Evolutionary conservation across 768 basidiomycete species (phyloP).

Genomic region (Mycena sanguinolenta): DNA sequence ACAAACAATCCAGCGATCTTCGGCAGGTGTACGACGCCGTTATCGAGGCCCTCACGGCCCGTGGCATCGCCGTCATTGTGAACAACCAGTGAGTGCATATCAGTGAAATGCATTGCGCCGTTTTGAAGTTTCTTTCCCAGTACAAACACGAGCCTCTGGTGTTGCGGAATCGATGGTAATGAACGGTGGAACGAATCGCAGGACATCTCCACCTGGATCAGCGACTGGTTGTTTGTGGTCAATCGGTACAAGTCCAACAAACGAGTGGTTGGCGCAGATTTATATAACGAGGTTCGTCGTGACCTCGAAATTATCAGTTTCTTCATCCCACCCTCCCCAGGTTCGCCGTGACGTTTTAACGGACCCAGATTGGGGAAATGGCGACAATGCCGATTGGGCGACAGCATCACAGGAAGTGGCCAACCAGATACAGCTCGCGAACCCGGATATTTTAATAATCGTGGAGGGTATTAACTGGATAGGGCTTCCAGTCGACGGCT

Average conservation of each 20-base stretch:
- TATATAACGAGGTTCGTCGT: slow-evolving; percentile 23
- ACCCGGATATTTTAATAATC: slow-evolving; percentile 36
- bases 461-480: slow-evolving; percentile 39
- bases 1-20: no score
- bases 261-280: slow-evolving; percentile 24
- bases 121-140: not conserved
- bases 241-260: slow-evolving; percentile 32
- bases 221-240: slow-evolving; percentile 33
- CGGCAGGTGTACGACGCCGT: slow-evolving; percentile 37
- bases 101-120: no score
- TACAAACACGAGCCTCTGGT: slow-evolving; percentile 29
- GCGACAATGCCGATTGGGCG: slow-evolving; percentile 33
- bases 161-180: slow-evolving; percentile 36
- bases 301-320: not conserved
- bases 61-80: slow-evolving; percentile 34
- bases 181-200: slow-evolving; percentile 36
- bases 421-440: slow-evolving; percentile 26
- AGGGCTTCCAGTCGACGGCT: slow-evolving; percentile 36
- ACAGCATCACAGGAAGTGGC: slow-evolving; percentile 26
- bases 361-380: slow-evolving; percentile 34
- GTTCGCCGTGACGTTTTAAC: slow-evolving; percentile 33
- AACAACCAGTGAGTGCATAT: slow-evolving; percentile 27
- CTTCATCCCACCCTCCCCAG: slow-evolving; percentile 1
- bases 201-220: slow-evolving; percentile 20
- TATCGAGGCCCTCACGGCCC: slow-evolving; percentile 31